A percentile compares a stretch with the other conserved stretches of the same genome.
These are phyloP conservation scores for Sicyos edulis DNA, from an alignment of 306 rosid species.

Conservation along the genomic window DNA sequence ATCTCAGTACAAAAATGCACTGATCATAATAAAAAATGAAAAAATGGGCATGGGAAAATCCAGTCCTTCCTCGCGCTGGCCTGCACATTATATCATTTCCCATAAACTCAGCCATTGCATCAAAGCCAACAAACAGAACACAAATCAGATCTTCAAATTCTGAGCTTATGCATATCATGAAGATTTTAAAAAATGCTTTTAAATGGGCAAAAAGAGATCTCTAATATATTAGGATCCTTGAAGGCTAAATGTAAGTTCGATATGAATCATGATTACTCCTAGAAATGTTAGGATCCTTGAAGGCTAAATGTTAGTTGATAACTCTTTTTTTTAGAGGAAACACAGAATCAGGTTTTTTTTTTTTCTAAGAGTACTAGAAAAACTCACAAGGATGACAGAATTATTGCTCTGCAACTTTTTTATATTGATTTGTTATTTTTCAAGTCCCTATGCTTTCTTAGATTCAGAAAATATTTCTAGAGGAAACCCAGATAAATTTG, in stretches of 20 bases:
- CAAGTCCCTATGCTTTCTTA: neutral
- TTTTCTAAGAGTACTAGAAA: neutral
- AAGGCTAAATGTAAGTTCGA: neutral
- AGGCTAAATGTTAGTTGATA: neutral
- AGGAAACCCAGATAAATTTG: neutral
- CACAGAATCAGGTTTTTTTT: no score
- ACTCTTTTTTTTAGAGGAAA: no score
- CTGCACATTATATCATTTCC: slow-evolving; percentile 53
- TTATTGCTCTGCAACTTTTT: neutral
- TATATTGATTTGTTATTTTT: neutral
- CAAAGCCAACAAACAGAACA: neutral
- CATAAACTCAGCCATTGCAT: slow-evolving; percentile 23
- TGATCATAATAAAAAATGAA: slow-evolving; percentile 57
- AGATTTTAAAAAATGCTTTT: neutral
- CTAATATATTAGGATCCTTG: neutral
- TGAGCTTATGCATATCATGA: neutral
- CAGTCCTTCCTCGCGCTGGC: slow-evolving; percentile 47
- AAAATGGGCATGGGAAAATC: slow-evolving; percentile 50
- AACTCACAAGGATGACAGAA: neutral
- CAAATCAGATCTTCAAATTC: neutral
- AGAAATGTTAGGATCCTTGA: neutral
- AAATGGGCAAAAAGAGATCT: neutral
- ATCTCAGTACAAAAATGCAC: slow-evolving; percentile 44
- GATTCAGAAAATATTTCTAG: neutral
- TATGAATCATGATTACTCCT: neutral